Evolutionary conservation across 129 eudicot species (phyloP).

Genomic region (Kitagawia praeruptora): DNA sequence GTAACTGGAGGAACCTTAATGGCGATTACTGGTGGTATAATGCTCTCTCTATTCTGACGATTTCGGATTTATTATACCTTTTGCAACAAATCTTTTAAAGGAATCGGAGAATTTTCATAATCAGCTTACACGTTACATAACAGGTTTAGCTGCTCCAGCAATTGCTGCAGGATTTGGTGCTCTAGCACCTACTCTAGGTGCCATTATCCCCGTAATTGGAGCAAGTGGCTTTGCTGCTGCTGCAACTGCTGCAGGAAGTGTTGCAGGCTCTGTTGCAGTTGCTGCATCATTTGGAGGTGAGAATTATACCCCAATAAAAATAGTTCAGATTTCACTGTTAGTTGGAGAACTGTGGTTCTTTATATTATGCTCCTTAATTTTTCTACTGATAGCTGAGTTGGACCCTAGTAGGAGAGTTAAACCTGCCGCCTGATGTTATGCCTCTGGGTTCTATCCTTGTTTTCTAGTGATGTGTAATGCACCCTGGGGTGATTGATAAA

Average conservation of each 20-base stretch:
- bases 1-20: slow-evolving; percentile 92
- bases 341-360: not conserved
- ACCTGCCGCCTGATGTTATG: not conserved
- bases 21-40: slow-evolving; percentile 94
- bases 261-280: slow-evolving; percentile 99
- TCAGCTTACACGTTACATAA: slow-evolving; percentile 13
- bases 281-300: slow-evolving; percentile 99
- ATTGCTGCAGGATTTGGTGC: slow-evolving; percentile 99
- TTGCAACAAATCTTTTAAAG: slow-evolving; percentile 3
- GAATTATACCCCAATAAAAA: not conserved
- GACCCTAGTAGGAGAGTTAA: not conserved
- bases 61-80: not conserved
- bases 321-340: not conserved
- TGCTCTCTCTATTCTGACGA: not conserved
- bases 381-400: not conserved
- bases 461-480: not conserved
- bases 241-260: slow-evolving; percentile 97
- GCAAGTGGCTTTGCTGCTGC: slow-evolving; percentile 97
- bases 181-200: slow-evolving; percentile 91
- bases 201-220: slow-evolving; percentile 85
- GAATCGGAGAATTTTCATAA: not conserved
- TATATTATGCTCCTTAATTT: not conserved
- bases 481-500: not conserved
- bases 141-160: slow-evolving; percentile 99
- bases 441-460: not conserved